A percentile compares a stretch with the other conserved stretches of the same genome.
Conservation (phyloP, 2,329 filamentous ascomycete genomes). For the Didymosphaeria variabile region DNA sequence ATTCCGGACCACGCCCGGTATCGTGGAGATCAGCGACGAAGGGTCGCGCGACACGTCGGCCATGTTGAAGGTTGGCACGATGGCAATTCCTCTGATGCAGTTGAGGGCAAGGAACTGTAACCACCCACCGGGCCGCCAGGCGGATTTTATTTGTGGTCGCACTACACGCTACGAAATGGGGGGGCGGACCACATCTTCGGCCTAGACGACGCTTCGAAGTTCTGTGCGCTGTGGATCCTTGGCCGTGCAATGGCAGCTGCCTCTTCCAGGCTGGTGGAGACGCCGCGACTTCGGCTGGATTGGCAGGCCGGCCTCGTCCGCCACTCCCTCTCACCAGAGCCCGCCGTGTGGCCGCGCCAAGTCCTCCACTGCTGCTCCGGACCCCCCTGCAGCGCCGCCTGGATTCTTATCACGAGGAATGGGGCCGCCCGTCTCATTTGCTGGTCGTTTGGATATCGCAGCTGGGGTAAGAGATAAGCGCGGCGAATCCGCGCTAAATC, state of each 20-base stretch:
- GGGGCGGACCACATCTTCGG: slow-evolving; percentile 35
- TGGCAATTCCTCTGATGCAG: slow-evolving; percentile 38
- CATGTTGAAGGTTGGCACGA: slow-evolving; percentile 42
- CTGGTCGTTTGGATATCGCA: slow-evolving; percentile 35
- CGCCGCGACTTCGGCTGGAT: slow-evolving; percentile 27
- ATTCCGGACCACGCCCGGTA: slow-evolving; percentile 44
- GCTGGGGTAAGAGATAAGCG: slow-evolving; percentile 42
- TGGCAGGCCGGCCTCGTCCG: slow-evolving; percentile 46
- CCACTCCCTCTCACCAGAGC: slow-evolving; percentile 16
- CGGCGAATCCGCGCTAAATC: slow-evolving; percentile 40
- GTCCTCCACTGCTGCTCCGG: slow-evolving; percentile 19
- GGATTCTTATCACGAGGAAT: slow-evolving; percentile 39
- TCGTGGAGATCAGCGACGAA: slow-evolving; percentile 40
- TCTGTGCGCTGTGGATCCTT: slow-evolving; percentile 33
- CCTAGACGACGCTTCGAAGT: slow-evolving; percentile 35
- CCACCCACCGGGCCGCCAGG: slow-evolving; percentile 23
- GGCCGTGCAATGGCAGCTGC: slow-evolving; percentile 39
- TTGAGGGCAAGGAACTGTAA: slow-evolving; percentile 38
- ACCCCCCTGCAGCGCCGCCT: slow-evolving; percentile 32
- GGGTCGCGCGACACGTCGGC: slow-evolving; percentile 39
- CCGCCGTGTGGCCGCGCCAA: slow-evolving; percentile 16
- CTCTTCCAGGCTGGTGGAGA: slow-evolving; percentile 41
- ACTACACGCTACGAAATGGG: slow-evolving; percentile 42
- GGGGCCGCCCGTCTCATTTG: slow-evolving; percentile 21
- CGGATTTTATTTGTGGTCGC: slow-evolving; percentile 44